Base-by-base conservation (phyloP, 192 early-diverging fungal species). In the Chytriomyces sp. region DNA sequence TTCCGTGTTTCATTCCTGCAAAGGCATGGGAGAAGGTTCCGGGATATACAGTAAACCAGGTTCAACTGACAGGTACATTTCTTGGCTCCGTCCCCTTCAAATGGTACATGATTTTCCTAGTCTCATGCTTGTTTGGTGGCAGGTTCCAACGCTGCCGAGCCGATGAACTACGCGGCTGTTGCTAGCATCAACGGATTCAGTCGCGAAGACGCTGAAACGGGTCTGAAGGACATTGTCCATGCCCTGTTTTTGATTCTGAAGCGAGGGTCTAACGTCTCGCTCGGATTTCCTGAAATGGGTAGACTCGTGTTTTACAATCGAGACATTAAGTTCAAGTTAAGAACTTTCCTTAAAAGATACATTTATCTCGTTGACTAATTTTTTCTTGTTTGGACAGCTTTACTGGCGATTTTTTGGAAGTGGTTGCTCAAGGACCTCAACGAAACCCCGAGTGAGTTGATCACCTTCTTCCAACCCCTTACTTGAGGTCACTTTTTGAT, bases 151-250 rank as follows among this genome's bases (percentile, higher is more conserved):
- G 59, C 72, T 7, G 55, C 79, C 5, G 83, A 85, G 32, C 73
- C 74, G 34, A 41, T 85, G 26, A 85, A 85, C 68, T 81, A 78
- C 49, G 68, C 79, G 1, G 73, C 78, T 0, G 59, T 80, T 4
- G 74, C 83, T 1, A 34, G 37, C 12, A 64, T 70, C n/a, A 70
- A 41, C 33, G 77, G 79, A 4, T 74, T 74, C 59, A 31, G 49
- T 31, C 54, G 83, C 26, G 83, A 85, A 41, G 62, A 74, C n/a
- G 76, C 81, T 34, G 83, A 85, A 60, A 52, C 81, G 2, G 83
- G 74, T 1, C 22, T 85, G 17, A 83, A 81, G 41, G 83, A 85
- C 67, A 70, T 85, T 39, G 75, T 80, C 7, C 80, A 85, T 68
- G 80, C 64, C 1, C 53, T 85, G 30, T 25, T 78, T 3, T 40